Conservation (phyloP, 495 filamentous ascomycete species). For the Penicillium dipodomyicola region DNA sequence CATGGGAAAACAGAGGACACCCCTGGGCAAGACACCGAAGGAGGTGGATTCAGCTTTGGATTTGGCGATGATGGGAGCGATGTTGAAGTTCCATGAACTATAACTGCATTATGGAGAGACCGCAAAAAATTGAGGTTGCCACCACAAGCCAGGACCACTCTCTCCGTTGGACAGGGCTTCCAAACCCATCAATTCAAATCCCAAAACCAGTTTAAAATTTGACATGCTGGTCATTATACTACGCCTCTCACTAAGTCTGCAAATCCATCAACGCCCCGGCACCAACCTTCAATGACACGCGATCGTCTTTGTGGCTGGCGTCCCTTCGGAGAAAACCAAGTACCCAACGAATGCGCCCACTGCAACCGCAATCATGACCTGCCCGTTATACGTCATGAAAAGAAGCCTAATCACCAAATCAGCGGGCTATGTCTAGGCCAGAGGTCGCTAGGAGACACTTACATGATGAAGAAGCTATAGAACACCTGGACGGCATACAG, state of each 20-base stretch:
- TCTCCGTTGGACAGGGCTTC: neutral
- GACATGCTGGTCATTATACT: neutral
- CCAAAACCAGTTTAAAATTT: neutral
- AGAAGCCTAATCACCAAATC: constrained; percentile 66
- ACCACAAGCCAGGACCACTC: neutral
- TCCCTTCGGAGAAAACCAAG: constrained; percentile 69
- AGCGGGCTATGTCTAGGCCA: constrained; percentile 2
- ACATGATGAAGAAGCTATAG: constrained; percentile 99
- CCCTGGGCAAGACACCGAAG: constrained; percentile 41
- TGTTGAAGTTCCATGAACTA: constrained; percentile 50
- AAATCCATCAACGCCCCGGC: neutral
- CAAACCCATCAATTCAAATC: neutral
- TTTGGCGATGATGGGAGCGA: constrained; percentile 67
- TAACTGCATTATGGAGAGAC: constrained; percentile 1
- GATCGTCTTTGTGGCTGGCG: constrained; percentile 71
- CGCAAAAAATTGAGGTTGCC: neutral
- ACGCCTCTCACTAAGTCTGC: neutral
- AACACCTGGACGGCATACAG: constrained; percentile 95
- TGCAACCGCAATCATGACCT: constrained; percentile 89
- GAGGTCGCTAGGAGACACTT: constrained; percentile 41
- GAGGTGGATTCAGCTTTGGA: constrained; percentile 78
- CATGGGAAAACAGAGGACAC: constrained; percentile 43
- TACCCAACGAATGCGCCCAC: constrained; percentile 89
- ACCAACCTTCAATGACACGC: constrained; percentile 71
- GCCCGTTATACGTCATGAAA: constrained; percentile 99